Evolutionary conservation across 1,284 basidiomycete genomes (phyloP).

Genomic region (Trichosporon ovoides): DNA sequence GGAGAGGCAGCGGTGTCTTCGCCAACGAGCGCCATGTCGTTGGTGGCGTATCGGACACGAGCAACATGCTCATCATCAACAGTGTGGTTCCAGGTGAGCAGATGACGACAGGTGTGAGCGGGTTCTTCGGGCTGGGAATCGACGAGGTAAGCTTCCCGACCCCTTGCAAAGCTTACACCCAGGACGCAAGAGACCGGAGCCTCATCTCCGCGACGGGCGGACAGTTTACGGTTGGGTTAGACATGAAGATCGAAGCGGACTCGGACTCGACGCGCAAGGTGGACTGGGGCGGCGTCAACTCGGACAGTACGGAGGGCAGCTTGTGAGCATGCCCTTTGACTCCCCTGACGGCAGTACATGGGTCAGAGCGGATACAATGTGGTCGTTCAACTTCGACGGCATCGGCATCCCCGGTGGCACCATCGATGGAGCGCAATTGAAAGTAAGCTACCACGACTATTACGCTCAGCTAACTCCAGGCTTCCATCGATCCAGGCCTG

Average conservation of each 20-base stretch:
- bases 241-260: too few species aligned
- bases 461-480: conserved; percentile 18
- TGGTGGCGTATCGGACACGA: too few species aligned
- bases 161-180: conserved; percentile 4
- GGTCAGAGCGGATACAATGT: conserved; percentile 29
- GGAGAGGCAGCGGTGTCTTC: too few species aligned
- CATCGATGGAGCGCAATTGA: neutral
- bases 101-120: conserved; percentile 23
- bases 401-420: conserved; percentile 27
- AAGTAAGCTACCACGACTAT: neutral
- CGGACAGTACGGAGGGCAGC: conserved; percentile 30
- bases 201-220: neutral
- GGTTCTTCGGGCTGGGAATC: conserved; percentile 43
- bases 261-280: conserved; percentile 35
- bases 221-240: conserved; percentile 24
- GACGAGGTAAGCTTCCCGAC: conserved; percentile 30
- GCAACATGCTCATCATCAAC: too few species aligned
- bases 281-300: conserved; percentile 47
- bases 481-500: conserved; percentile 39
- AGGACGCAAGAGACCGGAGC: too few species aligned
- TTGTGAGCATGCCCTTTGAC: conserved; percentile 33
- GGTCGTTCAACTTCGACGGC: conserved; percentile 32
- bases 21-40: too few species aligned
- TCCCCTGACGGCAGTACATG: conserved; percentile 33
- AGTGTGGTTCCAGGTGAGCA: too few species aligned